Conservation (phyloP, 768 basidiomycete species). For the Lactarius hatsudake region DNA sequence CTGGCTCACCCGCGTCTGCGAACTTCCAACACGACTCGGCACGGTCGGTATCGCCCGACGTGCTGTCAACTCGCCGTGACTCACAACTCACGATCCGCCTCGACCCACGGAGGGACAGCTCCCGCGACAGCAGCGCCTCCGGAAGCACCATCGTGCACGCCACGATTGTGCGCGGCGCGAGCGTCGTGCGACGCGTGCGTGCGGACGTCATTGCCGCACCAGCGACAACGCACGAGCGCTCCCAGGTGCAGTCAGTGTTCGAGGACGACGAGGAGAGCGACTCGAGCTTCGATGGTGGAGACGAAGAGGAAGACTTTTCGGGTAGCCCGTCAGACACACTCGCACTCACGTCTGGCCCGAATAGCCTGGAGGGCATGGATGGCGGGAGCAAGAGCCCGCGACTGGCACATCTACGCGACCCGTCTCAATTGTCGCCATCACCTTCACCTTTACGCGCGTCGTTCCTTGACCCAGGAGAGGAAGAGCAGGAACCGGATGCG, state of each 20-base stretch:
- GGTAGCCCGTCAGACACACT: slow-evolving; percentile 18
- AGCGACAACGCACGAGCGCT: background rate
- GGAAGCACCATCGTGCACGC: slow-evolving; percentile 26
- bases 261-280: slow-evolving; percentile 20
- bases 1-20: slow-evolving; percentile 3
- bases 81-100: slow-evolving; percentile 23
- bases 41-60: background rate
- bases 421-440: slow-evolving; percentile 11
- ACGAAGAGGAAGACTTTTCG: slow-evolving; percentile 11
- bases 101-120: slow-evolving; percentile 18
- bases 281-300: slow-evolving; percentile 11
- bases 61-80: slow-evolving; percentile 1
- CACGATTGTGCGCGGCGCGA: slow-evolving; percentile 27
- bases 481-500: background rate
- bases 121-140: slow-evolving; percentile 24
- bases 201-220: slow-evolving; percentile 22
- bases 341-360: slow-evolving; percentile 24
- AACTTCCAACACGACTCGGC: slow-evolving; percentile 13
- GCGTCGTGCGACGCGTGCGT: slow-evolving; percentile 26
- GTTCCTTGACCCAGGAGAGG: slow-evolving; percentile 7
- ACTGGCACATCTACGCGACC: background rate
- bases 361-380: slow-evolving; percentile 21
- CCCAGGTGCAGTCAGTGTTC: background rate
- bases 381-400: slow-evolving; percentile 19
- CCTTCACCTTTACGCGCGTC: slow-evolving; percentile 20